A percentile compares a stretch with the other conserved stretches of the same genome.
Evolutionary conservation across 176 grass and related monocot genomes (phyloP).

Genomic region (Chrysopogon serrulatus): DNA sequence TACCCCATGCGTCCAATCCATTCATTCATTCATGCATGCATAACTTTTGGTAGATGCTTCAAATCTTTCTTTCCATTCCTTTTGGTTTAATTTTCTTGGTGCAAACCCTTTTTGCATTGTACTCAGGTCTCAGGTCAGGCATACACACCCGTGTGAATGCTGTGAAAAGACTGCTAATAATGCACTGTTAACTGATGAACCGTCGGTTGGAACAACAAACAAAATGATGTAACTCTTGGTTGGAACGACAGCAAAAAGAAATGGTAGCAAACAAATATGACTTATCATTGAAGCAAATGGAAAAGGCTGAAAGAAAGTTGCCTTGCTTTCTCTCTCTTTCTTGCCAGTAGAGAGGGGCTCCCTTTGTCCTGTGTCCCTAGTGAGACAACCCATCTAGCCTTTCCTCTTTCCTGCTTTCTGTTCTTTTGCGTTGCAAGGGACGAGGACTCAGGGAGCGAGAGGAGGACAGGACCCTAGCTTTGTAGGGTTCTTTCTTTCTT

Average conservation of each 20-base stretch:
- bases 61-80: background rate
- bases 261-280: conserved; percentile 18
- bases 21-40: background rate
- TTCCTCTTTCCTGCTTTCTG: conserved; percentile 11
- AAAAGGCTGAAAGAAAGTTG: conserved; percentile 27
- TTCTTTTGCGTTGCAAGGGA: conserved; percentile 21
- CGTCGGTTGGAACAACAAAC: background rate
- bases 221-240: background rate
- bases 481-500: background rate
- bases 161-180: background rate
- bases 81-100: background rate
- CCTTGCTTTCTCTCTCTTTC: background rate
- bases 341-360: conserved; percentile 14
- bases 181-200: background rate
- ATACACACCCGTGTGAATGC: background rate
- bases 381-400: conserved; percentile 51
- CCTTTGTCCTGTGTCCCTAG: conserved; percentile 56
- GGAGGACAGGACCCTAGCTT: background rate
- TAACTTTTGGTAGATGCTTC: background rate
- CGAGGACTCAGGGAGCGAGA: background rate
- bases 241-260: background rate
- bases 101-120: background rate
- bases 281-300: conserved; percentile 50
- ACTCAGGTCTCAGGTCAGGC: no score
- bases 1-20: background rate